Base-by-base conservation (phyloP, 2,329 filamentous ascomycete genomes). In the Claviceps purpurea region DNA sequence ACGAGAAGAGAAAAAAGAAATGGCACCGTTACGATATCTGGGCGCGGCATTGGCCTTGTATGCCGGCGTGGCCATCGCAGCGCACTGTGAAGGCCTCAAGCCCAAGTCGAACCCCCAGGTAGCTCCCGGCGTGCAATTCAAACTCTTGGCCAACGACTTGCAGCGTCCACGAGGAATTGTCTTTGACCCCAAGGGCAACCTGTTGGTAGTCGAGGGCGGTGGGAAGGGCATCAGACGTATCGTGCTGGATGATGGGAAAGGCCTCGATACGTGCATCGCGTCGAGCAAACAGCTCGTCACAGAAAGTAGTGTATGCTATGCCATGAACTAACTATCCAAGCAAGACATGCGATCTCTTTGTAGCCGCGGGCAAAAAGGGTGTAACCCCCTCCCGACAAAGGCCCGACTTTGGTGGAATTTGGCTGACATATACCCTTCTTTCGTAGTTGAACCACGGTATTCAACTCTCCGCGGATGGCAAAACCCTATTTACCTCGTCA, bases 401-500 rank as follows among this genome's bases (percentile, higher is more conserved):
- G 26, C 7, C 26, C 26, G 26, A 8, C 26, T 30, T 30, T 30
- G 26, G 26, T 30, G 7, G 26, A 7, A 26, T 6, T 26, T 2
- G 24, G 41, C 48, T 41, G 30, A 41, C 14, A 11, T 18, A 5
- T 11, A 11, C 10, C 1, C 10, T 11, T 34, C 10, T 16, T 16
- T 20, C 1, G 2, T 54, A 74, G 70, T 63, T 77, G 10, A 77
- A 74, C 57, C 75, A 78, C 57, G 73, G 73, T 43, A 67, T 77
- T 50, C 69, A 72, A 0, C 60, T 78, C 8, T 72, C 70, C 0
- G 56, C 59, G 8, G 71, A 77, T 60, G 71, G 72, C 43, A 69
- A 62, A 44, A 74, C 67, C 2, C 61, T 78, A 44, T 75, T 74
- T 56, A 73, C 71, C 4, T 84, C 81, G 1, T 76, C 73, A 3